Conservation (phyloP, 148 eudicot species). For the Spergularia marina region DNA sequence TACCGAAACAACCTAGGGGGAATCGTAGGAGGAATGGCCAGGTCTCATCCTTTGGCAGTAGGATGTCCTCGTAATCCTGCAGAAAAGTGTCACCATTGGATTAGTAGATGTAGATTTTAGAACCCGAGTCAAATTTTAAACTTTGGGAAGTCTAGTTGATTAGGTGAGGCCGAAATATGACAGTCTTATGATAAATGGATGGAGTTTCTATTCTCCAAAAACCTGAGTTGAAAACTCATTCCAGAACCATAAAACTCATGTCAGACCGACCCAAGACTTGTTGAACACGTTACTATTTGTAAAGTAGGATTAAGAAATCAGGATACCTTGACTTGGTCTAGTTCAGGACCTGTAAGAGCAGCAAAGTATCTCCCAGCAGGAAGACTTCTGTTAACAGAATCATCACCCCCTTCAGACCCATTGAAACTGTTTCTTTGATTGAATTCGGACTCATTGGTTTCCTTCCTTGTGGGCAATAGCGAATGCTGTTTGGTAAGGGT, state of each 20-base stretch:
- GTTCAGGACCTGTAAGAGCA: conserved; percentile 90
- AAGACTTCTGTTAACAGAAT: conserved; percentile 61
- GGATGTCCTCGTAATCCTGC: conserved; percentile 89
- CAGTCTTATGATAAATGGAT: too few species aligned
- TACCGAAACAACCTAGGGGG: conserved; percentile 84
- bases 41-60: conserved; percentile 75
- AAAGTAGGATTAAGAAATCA: background rate
- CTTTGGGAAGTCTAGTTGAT: too few species aligned
- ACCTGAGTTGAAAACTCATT: too few species aligned
- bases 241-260: too few species aligned
- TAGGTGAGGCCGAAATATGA: too few species aligned
- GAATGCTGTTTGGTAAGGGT: conserved; percentile 60
- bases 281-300: too few species aligned
- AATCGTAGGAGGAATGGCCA: conserved; percentile 97
- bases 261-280: too few species aligned
- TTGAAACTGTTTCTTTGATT: conserved; percentile 25
- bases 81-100: conserved; percentile 4
- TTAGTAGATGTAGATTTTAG: background rate
- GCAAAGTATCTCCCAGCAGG: conserved; percentile 99
- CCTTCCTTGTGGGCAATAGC: conserved; percentile 52
- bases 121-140: too few species aligned
- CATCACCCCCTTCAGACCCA: conserved; percentile 38
- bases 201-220: too few species aligned
- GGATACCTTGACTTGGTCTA: conserved; percentile 92
- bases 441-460: conserved; percentile 11